These are phyloP conservation scores for Phoma herbarum DNA, from an alignment of 2,329 filamentous ascomycete species.

Conservation along the genomic window DNA sequence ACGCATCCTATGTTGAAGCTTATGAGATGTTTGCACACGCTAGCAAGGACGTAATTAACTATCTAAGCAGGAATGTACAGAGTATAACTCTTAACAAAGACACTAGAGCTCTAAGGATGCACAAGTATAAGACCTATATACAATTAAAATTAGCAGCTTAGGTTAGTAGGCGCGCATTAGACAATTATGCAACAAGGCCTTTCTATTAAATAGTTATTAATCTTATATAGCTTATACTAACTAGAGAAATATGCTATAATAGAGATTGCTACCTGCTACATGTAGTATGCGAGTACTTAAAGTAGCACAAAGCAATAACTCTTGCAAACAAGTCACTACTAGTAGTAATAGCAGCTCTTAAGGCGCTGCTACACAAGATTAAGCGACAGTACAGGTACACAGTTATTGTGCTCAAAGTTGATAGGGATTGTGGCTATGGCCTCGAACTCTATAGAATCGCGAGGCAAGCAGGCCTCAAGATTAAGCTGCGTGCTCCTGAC, in stretches of 20 bases:
- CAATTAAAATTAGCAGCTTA: not conserved
- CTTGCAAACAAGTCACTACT: not conserved
- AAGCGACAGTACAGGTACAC: no score
- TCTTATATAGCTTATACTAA: not conserved
- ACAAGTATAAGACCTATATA: no score
- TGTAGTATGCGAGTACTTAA: not conserved
- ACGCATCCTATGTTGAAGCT: no score
- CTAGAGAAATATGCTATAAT: not conserved
- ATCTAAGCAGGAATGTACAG: no score
- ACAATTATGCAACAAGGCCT: not conserved
- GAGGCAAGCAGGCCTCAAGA: not conserved
- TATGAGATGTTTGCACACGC: no score
- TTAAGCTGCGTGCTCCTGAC: not conserved
- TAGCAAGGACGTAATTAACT: no score
- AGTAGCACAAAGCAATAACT: not conserved
- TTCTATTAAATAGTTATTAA: not conserved
- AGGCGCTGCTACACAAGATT: not conserved
- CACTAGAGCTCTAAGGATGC: no score
- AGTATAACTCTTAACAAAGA: no score
- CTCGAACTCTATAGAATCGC: not conserved
- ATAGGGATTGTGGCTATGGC: not conserved
- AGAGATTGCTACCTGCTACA: not conserved
- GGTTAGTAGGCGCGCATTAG: not conserved
- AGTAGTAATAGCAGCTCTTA: not conserved
- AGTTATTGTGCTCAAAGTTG: no score